Conservation (phyloP, 2,329 filamentous ascomycete species). For the Neonectria hederae region DNA sequence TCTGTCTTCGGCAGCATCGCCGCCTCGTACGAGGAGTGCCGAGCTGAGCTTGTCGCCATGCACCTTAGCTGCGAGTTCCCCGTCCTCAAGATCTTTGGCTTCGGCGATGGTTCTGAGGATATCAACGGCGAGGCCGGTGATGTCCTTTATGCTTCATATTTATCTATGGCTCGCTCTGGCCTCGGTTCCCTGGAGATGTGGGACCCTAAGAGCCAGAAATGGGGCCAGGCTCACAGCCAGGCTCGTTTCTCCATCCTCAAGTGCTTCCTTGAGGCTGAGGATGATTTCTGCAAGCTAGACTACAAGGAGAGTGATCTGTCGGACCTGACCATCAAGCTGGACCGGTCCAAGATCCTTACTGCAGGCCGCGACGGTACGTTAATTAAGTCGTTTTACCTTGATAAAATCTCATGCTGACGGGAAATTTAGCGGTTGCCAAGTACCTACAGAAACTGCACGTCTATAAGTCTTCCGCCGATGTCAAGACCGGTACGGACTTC, state of each 20-base stretch:
- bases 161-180: conserved; percentile 94
- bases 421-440: conserved; percentile 72
- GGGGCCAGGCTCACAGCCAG: conserved; percentile 93
- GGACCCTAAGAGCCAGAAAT: conserved; percentile 90
- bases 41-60: conserved; percentile 95
- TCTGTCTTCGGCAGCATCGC: conserved; percentile 90
- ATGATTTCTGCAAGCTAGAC: conserved; percentile 85
- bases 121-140: conserved; percentile 83
- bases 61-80: conserved; percentile 87
- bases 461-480: conserved; percentile 90
- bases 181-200: conserved; percentile 90
- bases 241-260: conserved; percentile 88
- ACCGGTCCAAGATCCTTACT: conserved; percentile 86
- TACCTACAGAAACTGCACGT: conserved; percentile 93
- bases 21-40: conserved; percentile 92
- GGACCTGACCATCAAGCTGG: conserved; percentile 83
- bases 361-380: conserved; percentile 74
- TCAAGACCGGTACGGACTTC: conserved; percentile 78
- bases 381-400: neutral
- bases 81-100: conserved; percentile 90
- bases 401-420: conserved; percentile 34
- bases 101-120: conserved; percentile 78
- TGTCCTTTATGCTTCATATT: conserved; percentile 86
- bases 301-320: conserved; percentile 78
- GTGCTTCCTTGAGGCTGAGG: conserved; percentile 86